A percentile compares a stretch with the other conserved stretches of the same genome.
Conservation (phyloP, 306 rosid species). For the Morella rubra region DNA sequence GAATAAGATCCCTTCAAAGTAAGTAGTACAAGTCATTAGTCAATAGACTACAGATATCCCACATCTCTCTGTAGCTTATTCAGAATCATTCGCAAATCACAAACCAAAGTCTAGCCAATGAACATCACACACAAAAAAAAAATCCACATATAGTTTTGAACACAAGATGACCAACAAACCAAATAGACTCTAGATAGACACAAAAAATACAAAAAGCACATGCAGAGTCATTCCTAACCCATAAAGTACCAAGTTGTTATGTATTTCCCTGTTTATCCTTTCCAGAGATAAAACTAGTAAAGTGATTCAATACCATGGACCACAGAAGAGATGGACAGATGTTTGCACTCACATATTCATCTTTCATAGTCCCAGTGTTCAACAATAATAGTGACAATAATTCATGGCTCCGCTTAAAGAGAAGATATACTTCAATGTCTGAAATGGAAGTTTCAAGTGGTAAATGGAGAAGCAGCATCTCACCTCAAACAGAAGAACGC, state of each 20-base stretch:
- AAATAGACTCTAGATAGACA: neutral
- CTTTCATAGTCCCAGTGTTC: neutral
- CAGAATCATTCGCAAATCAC: neutral
- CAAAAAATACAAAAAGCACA: neutral
- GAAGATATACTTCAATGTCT: conserved; percentile 14
- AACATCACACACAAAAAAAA: neutral
- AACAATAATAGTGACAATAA: neutral
- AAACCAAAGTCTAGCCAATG: neutral
- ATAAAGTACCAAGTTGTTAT: neutral
- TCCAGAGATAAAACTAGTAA: neutral
- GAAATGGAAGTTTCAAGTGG: conserved; percentile 19
- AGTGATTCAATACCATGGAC: neutral
- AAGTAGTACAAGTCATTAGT: no score
- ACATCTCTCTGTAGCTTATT: no score
- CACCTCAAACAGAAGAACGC: conserved; percentile 94
- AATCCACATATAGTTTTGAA: neutral
- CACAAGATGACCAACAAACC: neutral
- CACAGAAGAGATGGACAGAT: neutral
- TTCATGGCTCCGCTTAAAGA: conserved; percentile 17
- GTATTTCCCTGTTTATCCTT: neutral
- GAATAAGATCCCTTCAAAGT: no score
- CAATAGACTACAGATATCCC: no score
- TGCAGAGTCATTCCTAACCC: neutral
- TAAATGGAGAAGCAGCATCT: conserved; percentile 28
- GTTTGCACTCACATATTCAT: neutral